Conservation (phyloP, 1,284 basidiomycete genomes). For the Tilletia caries region DNA sequence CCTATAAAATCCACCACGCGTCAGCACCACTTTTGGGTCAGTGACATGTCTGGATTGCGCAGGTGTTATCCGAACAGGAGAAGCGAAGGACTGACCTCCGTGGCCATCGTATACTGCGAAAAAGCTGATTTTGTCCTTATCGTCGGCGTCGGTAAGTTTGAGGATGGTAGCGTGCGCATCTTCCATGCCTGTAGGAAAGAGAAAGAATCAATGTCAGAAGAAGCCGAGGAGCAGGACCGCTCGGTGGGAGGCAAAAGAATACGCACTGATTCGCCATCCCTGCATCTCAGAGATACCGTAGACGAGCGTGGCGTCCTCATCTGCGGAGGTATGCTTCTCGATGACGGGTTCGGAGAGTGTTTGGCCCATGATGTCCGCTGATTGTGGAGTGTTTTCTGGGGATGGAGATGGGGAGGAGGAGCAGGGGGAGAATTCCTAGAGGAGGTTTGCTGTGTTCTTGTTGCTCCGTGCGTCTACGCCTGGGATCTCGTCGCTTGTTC, state of each 20-base stretch:
- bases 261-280: conserved; percentile 94
- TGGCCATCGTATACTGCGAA: conserved; percentile 99
- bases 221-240: conserved; percentile 9
- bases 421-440: background rate
- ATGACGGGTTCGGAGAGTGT: conserved; percentile 65
- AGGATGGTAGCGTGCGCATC: conserved; percentile 87
- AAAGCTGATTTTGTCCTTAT: conserved; percentile 59
- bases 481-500: too few relatives aligned
- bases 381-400: background rate
- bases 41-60: too few relatives aligned
- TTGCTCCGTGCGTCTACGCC: too few relatives aligned
- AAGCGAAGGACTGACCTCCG: conserved; percentile 67
- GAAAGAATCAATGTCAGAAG: conserved; percentile 19
- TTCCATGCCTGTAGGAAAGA: conserved; percentile 75
- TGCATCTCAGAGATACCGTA: conserved; percentile 96
- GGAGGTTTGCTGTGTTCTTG: background rate
- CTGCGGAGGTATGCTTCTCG: conserved; percentile 73
- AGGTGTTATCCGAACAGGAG: too few relatives aligned
- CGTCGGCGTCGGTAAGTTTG: conserved; percentile 33
- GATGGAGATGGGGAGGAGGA: background rate
- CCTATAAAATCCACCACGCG: conserved; percentile 65
- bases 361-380: conserved; percentile 54
- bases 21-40: too few relatives aligned
- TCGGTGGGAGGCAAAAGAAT: background rate
- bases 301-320: conserved; percentile 72